Conservation (phyloP, 371 early-diverging fungal genomes). For the Apophysomyces sp. region DNA sequence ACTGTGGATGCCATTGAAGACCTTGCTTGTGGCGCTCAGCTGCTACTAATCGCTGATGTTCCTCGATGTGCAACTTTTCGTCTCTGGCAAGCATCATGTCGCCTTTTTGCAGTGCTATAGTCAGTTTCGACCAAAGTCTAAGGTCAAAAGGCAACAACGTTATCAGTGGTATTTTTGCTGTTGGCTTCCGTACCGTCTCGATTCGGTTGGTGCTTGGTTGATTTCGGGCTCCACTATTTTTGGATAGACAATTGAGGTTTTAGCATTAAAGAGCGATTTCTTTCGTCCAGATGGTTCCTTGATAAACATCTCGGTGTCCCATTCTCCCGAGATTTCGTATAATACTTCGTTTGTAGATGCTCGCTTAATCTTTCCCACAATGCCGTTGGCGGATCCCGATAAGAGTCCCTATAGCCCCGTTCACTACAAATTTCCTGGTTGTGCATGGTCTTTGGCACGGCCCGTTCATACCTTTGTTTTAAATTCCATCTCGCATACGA, state of each 20-base stretch:
- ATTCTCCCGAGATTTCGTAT: slow-evolving; percentile 84
- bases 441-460: neutral
- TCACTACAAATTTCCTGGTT: neutral
- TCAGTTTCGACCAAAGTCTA: slow-evolving; percentile 81
- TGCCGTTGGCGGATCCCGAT: slow-evolving; percentile 78
- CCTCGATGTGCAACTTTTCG: slow-evolving; percentile 82
- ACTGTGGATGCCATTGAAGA: slow-evolving; percentile 47
- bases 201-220: slow-evolving; percentile 83
- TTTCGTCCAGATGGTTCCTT: slow-evolving; percentile 34
- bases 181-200: slow-evolving; percentile 55
- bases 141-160: neutral
- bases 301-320: slow-evolving; percentile 79
- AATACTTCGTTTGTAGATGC: slow-evolving; percentile 76
- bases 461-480: slow-evolving; percentile 75
- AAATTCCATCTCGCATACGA: slow-evolving; percentile 85
- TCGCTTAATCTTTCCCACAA: slow-evolving; percentile 82
- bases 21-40: slow-evolving; percentile 58
- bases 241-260: slow-evolving; percentile 54
- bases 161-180: neutral
- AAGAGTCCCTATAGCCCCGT: slow-evolving; percentile 71
- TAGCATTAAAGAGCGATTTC: slow-evolving; percentile 67
- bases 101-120: slow-evolving; percentile 61
- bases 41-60: slow-evolving; percentile 70
- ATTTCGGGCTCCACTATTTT: slow-evolving; percentile 68
- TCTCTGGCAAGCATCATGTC: slow-evolving; percentile 78